Evolutionary conservation across 495 filamentous ascomycete genomes (phyloP).

Genomic region (Aspergillus sclerotioniger): DNA sequence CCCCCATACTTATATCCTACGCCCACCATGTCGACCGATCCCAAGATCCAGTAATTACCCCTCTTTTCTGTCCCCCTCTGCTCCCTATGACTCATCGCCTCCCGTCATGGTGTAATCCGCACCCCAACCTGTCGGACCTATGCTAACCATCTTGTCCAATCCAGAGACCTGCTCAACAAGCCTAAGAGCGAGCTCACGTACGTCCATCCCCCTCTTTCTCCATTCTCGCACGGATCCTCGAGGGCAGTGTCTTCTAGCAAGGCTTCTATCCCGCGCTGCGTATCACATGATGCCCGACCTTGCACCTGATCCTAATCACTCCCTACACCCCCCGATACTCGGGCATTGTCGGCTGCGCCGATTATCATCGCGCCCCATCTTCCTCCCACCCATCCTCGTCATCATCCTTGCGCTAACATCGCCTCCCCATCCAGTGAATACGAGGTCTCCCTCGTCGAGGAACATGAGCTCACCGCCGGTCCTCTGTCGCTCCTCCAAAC

Average conservation of each 20-base stretch:
- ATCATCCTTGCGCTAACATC: neutral
- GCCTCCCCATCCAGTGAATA: conserved; percentile 62
- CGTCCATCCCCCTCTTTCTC: conserved; percentile 13
- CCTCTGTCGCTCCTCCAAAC: conserved; percentile 91
- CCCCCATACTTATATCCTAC: conserved; percentile 29
- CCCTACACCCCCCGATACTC: neutral
- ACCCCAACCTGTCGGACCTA: conserved; percentile 14
- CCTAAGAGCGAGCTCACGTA: conserved; percentile 79
- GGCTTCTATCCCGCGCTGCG: neutral
- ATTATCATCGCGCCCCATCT: neutral
- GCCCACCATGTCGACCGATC: conserved; percentile 62
- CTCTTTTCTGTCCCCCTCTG: conserved; percentile 14
- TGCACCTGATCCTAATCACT: neutral
- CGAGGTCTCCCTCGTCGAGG: conserved; percentile 72
- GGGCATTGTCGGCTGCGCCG: conserved; percentile 1
- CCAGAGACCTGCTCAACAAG: conserved; percentile 77
- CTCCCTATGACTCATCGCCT: conserved; percentile 17
- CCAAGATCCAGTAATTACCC: conserved; percentile 66
- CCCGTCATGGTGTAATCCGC: neutral
- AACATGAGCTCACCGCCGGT: conserved; percentile 73
- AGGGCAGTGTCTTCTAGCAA: neutral
- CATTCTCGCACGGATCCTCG: neutral
- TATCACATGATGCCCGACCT: conserved; percentile 7
- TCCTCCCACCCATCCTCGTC: neutral
- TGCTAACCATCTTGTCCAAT: conserved; percentile 24